These are phyloP conservation scores for Pleurotus giganteus DNA, from an alignment of 768 basidiomycete species.

Conservation along the genomic window DNA sequence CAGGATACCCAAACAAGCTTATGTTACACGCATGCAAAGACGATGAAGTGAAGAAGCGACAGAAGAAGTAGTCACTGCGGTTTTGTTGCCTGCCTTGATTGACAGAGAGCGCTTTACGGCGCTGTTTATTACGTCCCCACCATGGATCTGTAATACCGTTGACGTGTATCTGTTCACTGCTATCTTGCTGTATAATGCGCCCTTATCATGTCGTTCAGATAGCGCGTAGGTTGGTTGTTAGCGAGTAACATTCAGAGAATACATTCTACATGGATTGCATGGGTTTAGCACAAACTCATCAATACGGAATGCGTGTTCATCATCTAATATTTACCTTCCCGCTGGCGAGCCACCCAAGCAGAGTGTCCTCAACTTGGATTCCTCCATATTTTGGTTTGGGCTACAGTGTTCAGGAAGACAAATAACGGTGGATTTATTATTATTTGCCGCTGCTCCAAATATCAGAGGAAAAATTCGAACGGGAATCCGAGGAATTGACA, in stretches of 20 bases:
- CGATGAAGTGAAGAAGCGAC: slow-evolving; percentile 78
- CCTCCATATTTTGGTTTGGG: too few species aligned
- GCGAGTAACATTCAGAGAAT: neutral
- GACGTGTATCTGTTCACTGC: neutral
- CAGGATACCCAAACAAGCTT: slow-evolving; percentile 69
- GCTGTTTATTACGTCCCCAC: neutral
- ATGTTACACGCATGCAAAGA: slow-evolving; percentile 86
- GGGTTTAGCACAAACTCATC: too few species aligned
- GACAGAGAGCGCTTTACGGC: too few species aligned
- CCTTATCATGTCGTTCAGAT: too few species aligned
- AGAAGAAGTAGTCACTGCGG: slow-evolving; percentile 3
- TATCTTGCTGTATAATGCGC: neutral
- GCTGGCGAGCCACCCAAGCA: too few species aligned
- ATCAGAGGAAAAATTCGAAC: neutral
- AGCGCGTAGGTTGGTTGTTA: neutral
- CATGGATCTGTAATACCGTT: neutral
- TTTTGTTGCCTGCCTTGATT: neutral
- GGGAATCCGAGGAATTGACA: slow-evolving; percentile 36
- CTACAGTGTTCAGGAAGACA: too few species aligned
- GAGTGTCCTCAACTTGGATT: too few species aligned
- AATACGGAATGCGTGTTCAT: too few species aligned
- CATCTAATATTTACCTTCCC: too few species aligned
- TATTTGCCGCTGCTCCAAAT: neutral
- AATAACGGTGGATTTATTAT: neutral
- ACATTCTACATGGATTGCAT: too few species aligned